Conservation (phyloP, 805 yeast species). For the Lipomyces japonicus region DNA sequence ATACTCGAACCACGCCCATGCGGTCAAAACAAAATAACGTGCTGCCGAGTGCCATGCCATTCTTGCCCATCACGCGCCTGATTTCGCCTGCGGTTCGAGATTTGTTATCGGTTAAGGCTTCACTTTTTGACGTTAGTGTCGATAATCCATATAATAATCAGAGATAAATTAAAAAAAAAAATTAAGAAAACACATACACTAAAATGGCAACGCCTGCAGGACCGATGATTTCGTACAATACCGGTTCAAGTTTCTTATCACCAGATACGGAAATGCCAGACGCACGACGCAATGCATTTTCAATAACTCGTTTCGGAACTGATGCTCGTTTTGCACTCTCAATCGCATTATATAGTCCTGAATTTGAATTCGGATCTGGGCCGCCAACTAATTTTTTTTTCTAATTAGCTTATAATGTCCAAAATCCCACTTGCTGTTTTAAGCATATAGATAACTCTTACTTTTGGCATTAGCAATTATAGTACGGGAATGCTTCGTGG, state of each 20-base stretch:
- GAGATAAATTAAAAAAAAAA: not conserved
- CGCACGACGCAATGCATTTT: conserved; percentile 82
- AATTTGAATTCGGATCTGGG: conserved; percentile 58
- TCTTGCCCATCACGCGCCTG: conserved; percentile 66
- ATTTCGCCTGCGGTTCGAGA: conserved; percentile 74
- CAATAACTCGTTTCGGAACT: conserved; percentile 79
- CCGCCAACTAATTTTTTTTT: conserved; percentile 49
- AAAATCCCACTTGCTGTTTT: conserved; percentile 1
- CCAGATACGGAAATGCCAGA: conserved; percentile 68
- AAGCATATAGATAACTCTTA: too few species aligned
- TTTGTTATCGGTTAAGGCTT: conserved; percentile 85
- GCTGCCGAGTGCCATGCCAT: conserved; percentile 64
- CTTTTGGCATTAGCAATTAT: conserved; percentile 70
- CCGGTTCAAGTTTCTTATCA: conserved; percentile 46
- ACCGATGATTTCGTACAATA: conserved; percentile 82
- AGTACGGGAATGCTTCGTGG: conserved; percentile 66
- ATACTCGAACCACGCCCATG: conserved; percentile 57
- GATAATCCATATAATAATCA: not conserved
- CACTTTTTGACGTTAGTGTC: too few species aligned
- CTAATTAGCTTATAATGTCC: not conserved
- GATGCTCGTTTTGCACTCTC: conserved; percentile 75
- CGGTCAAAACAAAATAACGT: conserved; percentile 72
- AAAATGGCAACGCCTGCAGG: conserved; percentile 88
- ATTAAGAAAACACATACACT: conserved; percentile 37
- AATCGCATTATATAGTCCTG: conserved; percentile 62